Conservation (phyloP, 768 basidiomycete species). For the Rubroboletus satanas region DNA sequence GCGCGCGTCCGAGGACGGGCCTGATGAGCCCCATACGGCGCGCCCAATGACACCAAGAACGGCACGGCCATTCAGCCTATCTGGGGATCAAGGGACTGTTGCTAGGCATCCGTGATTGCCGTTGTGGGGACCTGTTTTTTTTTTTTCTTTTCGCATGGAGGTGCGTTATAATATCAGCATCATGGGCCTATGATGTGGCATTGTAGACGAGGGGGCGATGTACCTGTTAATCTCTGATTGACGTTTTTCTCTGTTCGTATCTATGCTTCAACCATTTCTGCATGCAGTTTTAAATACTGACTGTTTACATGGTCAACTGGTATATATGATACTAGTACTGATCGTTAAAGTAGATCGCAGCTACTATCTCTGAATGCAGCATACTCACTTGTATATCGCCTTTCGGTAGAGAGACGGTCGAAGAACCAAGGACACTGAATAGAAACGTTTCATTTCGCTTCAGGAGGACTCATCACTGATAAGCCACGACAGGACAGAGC, state of each 20-base stretch:
- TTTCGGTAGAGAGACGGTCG: neutral
- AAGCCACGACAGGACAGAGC: neutral
- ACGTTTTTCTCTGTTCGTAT: neutral
- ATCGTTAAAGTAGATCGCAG: neutral
- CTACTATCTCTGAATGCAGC: neutral
- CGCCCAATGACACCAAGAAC: conserved; percentile 15
- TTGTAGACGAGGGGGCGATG: neutral
- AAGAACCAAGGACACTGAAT: neutral
- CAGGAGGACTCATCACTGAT: too few species aligned
- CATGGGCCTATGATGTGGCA: neutral
- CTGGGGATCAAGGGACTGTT: neutral
- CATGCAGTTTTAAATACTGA: neutral
- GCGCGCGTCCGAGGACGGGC: neutral
- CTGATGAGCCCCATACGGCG: conserved; percentile 12
- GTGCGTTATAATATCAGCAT: neutral
- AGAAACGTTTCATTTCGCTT: neutral
- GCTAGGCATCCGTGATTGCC: neutral
- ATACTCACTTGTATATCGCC: neutral
- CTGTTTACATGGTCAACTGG: neutral
- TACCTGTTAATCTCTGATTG: neutral
- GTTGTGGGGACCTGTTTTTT: neutral
- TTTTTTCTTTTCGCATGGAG: neutral
- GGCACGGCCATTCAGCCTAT: conserved; percentile 11
- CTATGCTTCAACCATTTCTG: neutral
- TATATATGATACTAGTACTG: neutral